Evolutionary conservation across 2,329 filamentous ascomycete genomes (phyloP), one percentile per base, ranked within the genome.

Genomic region (Penicillium sp.): DNA sequence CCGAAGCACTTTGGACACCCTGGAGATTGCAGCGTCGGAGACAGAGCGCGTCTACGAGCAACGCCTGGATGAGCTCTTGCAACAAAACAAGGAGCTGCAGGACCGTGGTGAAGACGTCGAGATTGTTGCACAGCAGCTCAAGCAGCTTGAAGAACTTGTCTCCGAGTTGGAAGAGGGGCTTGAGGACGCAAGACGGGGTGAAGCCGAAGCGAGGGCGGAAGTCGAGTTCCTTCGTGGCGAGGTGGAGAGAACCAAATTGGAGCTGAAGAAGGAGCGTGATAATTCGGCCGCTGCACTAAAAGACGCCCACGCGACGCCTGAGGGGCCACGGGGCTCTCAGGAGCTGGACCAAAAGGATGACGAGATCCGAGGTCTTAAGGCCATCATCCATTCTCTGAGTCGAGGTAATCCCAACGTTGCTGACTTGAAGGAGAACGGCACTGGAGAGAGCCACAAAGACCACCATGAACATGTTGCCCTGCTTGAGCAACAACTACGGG

Each of bases 131-230:
- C 76, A 76, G 46, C 92, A 98, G 65, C 74, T 98, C 37, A 95
- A 95, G 68, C 88, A 95, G 65, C 73, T 98, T 1, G 92, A 96
- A 61, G 90, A 96, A 61, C 76, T 96, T 22, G 92, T 98, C 2
- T 90, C 94, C 53, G 92, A 98, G 62, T 77, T 98, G 0, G 92
- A 98, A 63, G 92, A 98, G 64, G 92, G 92, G 0, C 73, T 98
- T 1, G 92, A 98, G 66, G 92, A 98, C 66, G 89, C 92, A 32
- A 76, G 92, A 37, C 77, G 92, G 39, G 92, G 92, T 5, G 92
- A 98, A 67, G 90, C 90, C 7, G 92, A 98, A 68, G 92, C 92
- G 18, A 79, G 92, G 41, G 90, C 88, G 0, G 92, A 98, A 61
- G 90, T 95, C 3, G 92, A 98, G 61, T 96, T 96, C 59, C 68